Evolutionary conservation across 2,329 filamentous ascomycete genomes (phyloP).

Genomic region (Cercospora sp.): DNA sequence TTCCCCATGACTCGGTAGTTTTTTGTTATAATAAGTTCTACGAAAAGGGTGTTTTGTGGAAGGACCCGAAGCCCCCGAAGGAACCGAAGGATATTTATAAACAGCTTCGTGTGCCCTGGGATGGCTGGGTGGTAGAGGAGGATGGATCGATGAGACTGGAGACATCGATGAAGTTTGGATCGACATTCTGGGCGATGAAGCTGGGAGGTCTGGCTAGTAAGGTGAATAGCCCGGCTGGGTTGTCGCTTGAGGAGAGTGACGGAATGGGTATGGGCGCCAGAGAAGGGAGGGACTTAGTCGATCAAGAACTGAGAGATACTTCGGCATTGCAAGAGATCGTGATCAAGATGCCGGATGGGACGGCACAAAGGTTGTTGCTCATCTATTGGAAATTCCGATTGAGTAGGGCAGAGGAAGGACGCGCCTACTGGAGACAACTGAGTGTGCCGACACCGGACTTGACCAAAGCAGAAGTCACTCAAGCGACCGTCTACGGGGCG

Average conservation of each 20-base stretch:
- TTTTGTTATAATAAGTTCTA: constrained; percentile 33
- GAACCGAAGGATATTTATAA: too few relatives aligned
- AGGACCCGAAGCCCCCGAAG: neutral
- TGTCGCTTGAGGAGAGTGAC: neutral
- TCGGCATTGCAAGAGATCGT: constrained; percentile 48
- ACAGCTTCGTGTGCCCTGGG: constrained; percentile 17
- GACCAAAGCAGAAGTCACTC: neutral
- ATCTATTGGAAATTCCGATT: constrained; percentile 37
- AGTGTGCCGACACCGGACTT: constrained; percentile 23
- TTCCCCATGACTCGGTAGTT: constrained; percentile 27
- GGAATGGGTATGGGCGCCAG: neutral
- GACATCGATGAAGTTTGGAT: constrained; percentile 44
- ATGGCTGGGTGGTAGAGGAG: constrained; percentile 11
- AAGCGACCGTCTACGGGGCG: neutral
- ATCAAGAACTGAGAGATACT: constrained; percentile 40
- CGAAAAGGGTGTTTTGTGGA: constrained; percentile 26
- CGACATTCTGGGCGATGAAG: constrained; percentile 47
- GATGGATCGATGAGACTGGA: constrained; percentile 27
- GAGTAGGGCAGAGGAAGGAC: constrained; percentile 27
- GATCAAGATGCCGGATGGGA: constrained; percentile 35
- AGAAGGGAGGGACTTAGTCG: constrained; percentile 32
- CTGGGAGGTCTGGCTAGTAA: constrained; percentile 37
- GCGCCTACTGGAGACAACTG: constrained; percentile 35
- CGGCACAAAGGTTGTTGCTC: constrained; percentile 34
- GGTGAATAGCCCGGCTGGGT: neutral